Evolutionary conservation across 371 early-diverging fungal genomes (phyloP), one percentile per base, ranked within the genome.

Genomic region (Actinomucor elegans): DNA sequence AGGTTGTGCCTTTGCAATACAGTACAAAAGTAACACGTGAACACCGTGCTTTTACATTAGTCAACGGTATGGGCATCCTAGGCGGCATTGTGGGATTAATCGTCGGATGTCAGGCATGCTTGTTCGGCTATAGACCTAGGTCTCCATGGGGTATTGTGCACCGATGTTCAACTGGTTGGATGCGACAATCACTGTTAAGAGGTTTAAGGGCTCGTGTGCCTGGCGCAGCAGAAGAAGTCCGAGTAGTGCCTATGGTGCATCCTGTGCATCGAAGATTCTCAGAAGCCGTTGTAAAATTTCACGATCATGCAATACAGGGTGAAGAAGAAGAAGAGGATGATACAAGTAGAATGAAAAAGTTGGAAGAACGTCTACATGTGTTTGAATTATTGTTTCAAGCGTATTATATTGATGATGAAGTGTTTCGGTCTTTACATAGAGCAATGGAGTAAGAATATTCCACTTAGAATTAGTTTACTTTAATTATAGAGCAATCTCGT

Each of bases 391-490:
- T 71, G 11, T 67, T 71, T 44, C 65, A 71, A 38, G 71, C 71
- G 1, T 71, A 71, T 46, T 71, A 71, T 33, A 63, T 71, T 21
- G 56, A 71, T 33, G 71, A 71, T 42, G 71, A 71, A 49, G 60
- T 71, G 9, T 70, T 70, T 26, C 60, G 51, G 18, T 69, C 70
- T 2, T 41, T 66, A n/a, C 42, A 42, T 26, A 42, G 27, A 26
- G 42, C 42, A n/a, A n/a, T n/a, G n/a, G n/a, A n/a, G n/a, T n/a
- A n/a, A n/a, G n/a, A n/a, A n/a, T n/a, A n/a, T n/a, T n/a, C n/a
- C n/a, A n/a, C n/a, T n/a, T n/a, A n/a, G n/a, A n/a, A n/a, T n/a
- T n/a, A n/a, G n/a, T n/a, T n/a, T n/a, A n/a, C n/a, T n/a, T n/a
- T n/a, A n/a, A n/a, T n/a, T n/a, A n/a, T n/a, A n/a, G n/a, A n/a